Evolutionary conservation across 2,329 filamentous ascomycete genomes (phyloP).

Genomic region (Apiospora saccharicola): DNA sequence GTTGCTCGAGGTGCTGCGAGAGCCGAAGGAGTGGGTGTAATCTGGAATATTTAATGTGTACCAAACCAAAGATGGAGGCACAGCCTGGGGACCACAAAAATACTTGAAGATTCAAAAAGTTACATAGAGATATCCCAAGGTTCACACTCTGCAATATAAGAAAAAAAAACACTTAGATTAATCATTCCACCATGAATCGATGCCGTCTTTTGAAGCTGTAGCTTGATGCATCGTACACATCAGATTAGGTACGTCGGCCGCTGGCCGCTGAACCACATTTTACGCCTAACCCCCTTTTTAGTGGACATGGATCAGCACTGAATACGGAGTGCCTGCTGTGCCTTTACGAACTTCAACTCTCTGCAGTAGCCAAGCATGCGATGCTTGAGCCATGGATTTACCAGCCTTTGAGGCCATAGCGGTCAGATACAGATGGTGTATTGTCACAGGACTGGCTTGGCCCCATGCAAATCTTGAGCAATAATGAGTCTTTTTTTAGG

Average conservation of each 20-base stretch:
- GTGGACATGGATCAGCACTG: background rate
- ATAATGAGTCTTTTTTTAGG: conserved; percentile 7
- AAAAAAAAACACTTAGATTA: background rate
- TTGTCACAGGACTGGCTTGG: background rate
- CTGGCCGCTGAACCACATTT: background rate
- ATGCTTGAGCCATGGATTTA: background rate
- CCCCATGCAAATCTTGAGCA: background rate
- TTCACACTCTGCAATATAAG: conserved; percentile 11
- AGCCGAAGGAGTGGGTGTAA: conserved; percentile 73
- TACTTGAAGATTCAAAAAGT: background rate
- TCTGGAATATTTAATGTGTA: conserved; percentile 23
- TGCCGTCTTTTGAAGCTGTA: background rate
- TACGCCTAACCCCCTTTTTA: conserved; percentile 1
- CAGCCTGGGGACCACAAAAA: background rate
- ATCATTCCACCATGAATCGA: background rate
- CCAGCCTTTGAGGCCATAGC: background rate
- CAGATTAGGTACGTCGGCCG: background rate
- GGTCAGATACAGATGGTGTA: background rate
- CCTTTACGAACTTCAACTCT: background rate
- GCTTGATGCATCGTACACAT: background rate
- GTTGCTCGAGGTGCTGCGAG: conserved; percentile 74
- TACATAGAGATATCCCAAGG: conserved; percentile 7
- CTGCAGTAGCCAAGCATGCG: background rate
- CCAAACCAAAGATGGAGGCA: conserved; percentile 4
- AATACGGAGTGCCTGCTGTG: background rate